Conservation (phyloP, 1,284 basidiomycete species). For the Boletellus dicymbophilus region DNA sequence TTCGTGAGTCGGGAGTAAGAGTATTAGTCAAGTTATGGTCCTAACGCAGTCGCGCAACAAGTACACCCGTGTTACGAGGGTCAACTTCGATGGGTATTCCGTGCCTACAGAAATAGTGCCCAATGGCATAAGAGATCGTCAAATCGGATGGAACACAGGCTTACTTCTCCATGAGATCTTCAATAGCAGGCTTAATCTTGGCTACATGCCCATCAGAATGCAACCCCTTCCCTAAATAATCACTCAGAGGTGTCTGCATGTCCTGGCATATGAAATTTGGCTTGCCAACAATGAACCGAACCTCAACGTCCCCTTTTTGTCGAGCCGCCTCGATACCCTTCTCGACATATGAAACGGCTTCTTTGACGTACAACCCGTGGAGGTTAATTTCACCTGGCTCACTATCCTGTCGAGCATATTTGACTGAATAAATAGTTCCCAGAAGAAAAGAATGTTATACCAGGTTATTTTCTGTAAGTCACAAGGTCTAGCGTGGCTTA, state of each 20-base stretch:
- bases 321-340: constrained; percentile 71
- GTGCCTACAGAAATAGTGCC: constrained; percentile 13
- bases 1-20: too few species aligned
- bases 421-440: background rate
- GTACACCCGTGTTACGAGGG: constrained; percentile 81
- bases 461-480: constrained; percentile 76
- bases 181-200: constrained; percentile 94
- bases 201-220: constrained; percentile 82
- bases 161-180: constrained; percentile 82
- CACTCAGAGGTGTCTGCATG: background rate
- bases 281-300: constrained; percentile 89
- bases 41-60: constrained; percentile 74
- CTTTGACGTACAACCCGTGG: constrained; percentile 92
- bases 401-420: constrained; percentile 53
- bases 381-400: constrained; percentile 81
- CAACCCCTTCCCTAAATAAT: constrained; percentile 68
- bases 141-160: constrained; percentile 15
- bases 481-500: background rate
- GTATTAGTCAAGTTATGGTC: too few species aligned
- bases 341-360: constrained; percentile 79
- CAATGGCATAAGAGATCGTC: background rate
- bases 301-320: constrained; percentile 60
- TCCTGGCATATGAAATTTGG: constrained; percentile 9
- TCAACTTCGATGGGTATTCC: constrained; percentile 58
- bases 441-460: constrained; percentile 33